Conservation (phyloP, 306 rosid genomes). For the Vicia villosa region DNA sequence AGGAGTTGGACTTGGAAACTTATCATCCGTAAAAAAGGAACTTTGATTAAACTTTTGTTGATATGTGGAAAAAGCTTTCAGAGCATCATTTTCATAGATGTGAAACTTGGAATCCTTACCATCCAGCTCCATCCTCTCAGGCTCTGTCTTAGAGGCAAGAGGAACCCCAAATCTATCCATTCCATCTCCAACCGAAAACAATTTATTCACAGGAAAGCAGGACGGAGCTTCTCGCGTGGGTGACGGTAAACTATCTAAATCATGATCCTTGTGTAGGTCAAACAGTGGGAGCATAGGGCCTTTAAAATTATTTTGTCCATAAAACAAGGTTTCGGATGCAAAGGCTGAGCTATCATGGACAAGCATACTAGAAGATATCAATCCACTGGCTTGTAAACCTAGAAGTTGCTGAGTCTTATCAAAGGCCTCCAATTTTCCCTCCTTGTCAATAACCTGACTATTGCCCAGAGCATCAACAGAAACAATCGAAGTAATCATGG, state of each 20-base stretch:
- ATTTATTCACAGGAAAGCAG: constrained; percentile 53
- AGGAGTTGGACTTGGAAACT: constrained; percentile 98
- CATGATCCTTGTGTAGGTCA: constrained; percentile 97
- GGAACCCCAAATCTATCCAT: constrained; percentile 40
- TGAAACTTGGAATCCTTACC: constrained; percentile 54
- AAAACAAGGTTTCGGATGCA: constrained; percentile 41
- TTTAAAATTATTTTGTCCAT: constrained; percentile 59
- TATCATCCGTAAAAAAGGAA: constrained; percentile 64
- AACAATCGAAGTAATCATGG: constrained; percentile 49
- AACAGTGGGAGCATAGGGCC: constrained; percentile 70
- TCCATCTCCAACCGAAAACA: constrained; percentile 45
- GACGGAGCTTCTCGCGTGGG: constrained; percentile 80
- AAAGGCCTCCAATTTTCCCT: constrained; percentile 34
- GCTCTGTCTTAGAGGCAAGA: constrained; percentile 44
- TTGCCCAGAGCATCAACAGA: constrained; percentile 34
- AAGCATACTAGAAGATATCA: constrained; percentile 46
- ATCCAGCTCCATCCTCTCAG: constrained; percentile 43
- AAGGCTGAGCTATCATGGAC: constrained; percentile 31
- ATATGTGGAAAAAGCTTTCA: constrained; percentile 85
- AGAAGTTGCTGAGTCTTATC: constrained; percentile 41
- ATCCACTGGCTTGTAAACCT: constrained; percentile 38
- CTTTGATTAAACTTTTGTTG: constrained; percentile 91
- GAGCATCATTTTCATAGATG: constrained; percentile 83
- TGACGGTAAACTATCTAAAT: constrained; percentile 91
- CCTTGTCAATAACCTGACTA: constrained; percentile 36